Evolutionary conservation across 805 yeast genomes (phyloP), one percentile per base, ranked within the genome.

Genomic region (Zygoascus bituminiphila): DNA sequence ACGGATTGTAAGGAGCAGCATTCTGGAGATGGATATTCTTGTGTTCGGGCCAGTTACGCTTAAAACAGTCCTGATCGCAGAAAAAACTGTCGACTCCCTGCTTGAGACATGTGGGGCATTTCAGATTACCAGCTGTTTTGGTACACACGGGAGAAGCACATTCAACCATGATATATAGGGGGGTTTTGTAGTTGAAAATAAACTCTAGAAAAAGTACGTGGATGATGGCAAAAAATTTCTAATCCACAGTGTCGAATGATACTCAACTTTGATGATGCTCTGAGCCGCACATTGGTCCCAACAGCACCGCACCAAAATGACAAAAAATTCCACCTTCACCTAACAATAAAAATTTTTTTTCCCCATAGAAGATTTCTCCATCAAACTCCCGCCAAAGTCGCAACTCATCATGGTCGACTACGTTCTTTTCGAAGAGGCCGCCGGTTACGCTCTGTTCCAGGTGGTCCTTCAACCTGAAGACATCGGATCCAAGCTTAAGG

Each of bases 401-500:
- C n/a, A n/a, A n/a, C n/a, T n/a, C n/a, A n/a, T n/a, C 8, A 53
- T 56, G 57, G 88, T 88, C 69, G 96, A 93, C 71, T 93, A 81
- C 73, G 80, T 93, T 67, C 82, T 93, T 63, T 91, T 84, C 69
- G 98, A 93, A 76, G 98, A 93, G 76, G 96, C 98, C 52, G 88
- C 98, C 47, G 98, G 98, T 59, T 93, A 91, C 68, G 98, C 95
- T 57, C 76, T 93, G 64, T 93, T 91, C 81, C 86, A 91, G 70
- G 97, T 93, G 53, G 79, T 82, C 60, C 74, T 88, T 56, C 95
- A 88, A 71, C 96, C 91, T 66, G 98, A 93, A 72, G 88, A 86
- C 64, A 81, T 93, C 57, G 95, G 97, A 45, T 76, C 95, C 41
- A 81, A 94, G 65, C 76, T 86, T 70, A 84, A 83, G 68, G 98